Evolutionary conservation across 306 rosid genomes (phyloP).

Genomic region (Carpinus fangiana): DNA sequence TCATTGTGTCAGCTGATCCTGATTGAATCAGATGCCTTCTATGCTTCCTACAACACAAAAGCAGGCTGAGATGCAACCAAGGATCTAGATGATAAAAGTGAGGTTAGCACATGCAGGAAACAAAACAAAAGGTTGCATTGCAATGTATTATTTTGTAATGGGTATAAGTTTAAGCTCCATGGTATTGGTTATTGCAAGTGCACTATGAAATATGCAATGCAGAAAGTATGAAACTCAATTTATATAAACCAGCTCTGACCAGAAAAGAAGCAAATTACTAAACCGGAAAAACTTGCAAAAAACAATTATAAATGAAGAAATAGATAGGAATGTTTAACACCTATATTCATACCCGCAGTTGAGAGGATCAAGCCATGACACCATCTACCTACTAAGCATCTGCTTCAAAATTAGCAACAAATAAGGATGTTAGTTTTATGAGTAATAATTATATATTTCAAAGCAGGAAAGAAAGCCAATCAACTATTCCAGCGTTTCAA

Average conservation of each 20-base stretch:
- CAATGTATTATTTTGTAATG: not conserved
- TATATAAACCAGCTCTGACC: not conserved
- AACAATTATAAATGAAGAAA: not conserved
- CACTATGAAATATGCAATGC: not conserved
- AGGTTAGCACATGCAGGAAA: not conserved
- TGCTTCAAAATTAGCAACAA: conserved; percentile 20
- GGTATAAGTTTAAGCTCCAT: not conserved
- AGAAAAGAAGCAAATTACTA: not conserved
- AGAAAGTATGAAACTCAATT: not conserved
- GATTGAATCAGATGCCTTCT: conserved; percentile 24
- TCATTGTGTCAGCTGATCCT: conserved; percentile 34
- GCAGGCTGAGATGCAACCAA: not conserved
- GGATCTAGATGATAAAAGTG: not conserved
- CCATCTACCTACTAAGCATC: conserved; percentile 35
- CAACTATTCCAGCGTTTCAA: not conserved
- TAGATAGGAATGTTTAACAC: not conserved
- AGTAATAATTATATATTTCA: not conserved
- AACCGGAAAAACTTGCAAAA: not conserved
- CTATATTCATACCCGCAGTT: conserved; percentile 30
- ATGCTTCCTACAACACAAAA: not conserved
- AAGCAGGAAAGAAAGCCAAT: not conserved
- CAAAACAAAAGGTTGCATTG: not conserved
- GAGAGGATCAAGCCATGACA: conserved; percentile 26
- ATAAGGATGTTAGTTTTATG: not conserved
- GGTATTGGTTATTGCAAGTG: not conserved